These are phyloP conservation scores for Panicum hallii DNA, from an alignment of 202 grass and related monocot genomes.

Conservation along the genomic window DNA sequence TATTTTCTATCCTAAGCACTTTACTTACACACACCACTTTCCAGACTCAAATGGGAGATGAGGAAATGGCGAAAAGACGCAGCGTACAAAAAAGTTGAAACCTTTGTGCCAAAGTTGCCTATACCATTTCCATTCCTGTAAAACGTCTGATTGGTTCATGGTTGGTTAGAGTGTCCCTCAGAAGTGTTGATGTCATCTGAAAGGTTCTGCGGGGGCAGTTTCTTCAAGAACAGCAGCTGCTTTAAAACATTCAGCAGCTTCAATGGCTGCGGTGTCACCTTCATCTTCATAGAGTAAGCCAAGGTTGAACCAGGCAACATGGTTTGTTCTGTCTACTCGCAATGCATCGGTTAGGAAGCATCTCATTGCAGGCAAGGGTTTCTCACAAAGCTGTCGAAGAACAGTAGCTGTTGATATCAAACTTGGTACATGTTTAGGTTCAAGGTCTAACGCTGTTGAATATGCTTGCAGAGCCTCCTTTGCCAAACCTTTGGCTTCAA, in stretches of 20 bases:
- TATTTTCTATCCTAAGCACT: slow-evolving; percentile 9
- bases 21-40: neutral
- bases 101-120: neutral
- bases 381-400: slow-evolving; percentile 57
- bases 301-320: slow-evolving; percentile 93
- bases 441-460: slow-evolving; percentile 66
- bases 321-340: slow-evolving; percentile 69
- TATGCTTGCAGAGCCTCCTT: slow-evolving; percentile 71
- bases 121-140: neutral
- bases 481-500: slow-evolving; percentile 65
- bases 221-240: slow-evolving; percentile 84
- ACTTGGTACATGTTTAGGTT: slow-evolving; percentile 73
- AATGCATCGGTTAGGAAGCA: slow-evolving; percentile 73
- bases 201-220: slow-evolving; percentile 76
- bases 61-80: neutral
- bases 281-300: slow-evolving; percentile 76
- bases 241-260: slow-evolving; percentile 87
- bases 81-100: neutral
- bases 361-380: slow-evolving; percentile 60
- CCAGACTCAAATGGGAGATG: neutral
- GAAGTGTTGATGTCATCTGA: slow-evolving; percentile 65
- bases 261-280: slow-evolving; percentile 50
- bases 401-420: slow-evolving; percentile 67
- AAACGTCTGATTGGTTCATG: slow-evolving; percentile 24
- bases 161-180: slow-evolving; percentile 28